phyloP scores from a whole-genome alignment of 2,329 filamentous ascomycete genomes.

The Pochonia chlamydosporia region DNA sequence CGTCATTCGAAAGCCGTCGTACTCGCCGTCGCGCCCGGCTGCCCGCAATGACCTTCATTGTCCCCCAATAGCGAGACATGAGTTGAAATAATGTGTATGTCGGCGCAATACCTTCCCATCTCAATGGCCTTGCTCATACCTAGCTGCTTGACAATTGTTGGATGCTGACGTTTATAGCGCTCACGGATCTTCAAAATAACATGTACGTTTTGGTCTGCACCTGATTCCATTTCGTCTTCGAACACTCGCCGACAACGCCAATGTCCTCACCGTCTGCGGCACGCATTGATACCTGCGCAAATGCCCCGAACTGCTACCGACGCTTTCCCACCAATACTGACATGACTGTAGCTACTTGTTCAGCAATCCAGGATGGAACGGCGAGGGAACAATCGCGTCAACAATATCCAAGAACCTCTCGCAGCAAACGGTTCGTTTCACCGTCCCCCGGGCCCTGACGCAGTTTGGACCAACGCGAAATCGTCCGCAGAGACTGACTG shows the following conservation, averaged over 20 bases:
- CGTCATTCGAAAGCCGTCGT: conserved; percentile 1
- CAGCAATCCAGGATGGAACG: conserved; percentile 52
- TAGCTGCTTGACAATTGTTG: not conserved
- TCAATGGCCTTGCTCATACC: conserved; percentile 5
- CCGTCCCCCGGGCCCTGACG: not conserved
- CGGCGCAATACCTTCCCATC: conserved; percentile 6
- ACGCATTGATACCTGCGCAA: not conserved
- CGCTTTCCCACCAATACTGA: conserved; percentile 7
- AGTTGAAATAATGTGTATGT: conserved; percentile 39
- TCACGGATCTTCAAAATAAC: conserved; percentile 44
- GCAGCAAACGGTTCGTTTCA: conserved; percentile 43
- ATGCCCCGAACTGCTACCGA: conserved; percentile 1
- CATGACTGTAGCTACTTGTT: conserved; percentile 46
- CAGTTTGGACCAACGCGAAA: not conserved
- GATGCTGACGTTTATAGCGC: conserved; percentile 27
- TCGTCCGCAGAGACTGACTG: not conserved
- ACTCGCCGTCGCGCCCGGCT: conserved; percentile 22
- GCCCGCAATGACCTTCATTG: conserved; percentile 27
- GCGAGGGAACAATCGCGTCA: conserved; percentile 42
- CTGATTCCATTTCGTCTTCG: not conserved
- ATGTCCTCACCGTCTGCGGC: not conserved
- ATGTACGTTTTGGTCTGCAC: conserved; percentile 31
- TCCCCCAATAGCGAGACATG: conserved; percentile 29
- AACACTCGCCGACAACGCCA: not conserved
- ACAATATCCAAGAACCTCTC: conserved; percentile 54